A percentile compares a stretch with the other conserved stretches of the same genome.
phyloP scores from a whole-genome alignment of 2,329 filamentous ascomycete genomes.

The Calonectria hawksworthii region DNA sequence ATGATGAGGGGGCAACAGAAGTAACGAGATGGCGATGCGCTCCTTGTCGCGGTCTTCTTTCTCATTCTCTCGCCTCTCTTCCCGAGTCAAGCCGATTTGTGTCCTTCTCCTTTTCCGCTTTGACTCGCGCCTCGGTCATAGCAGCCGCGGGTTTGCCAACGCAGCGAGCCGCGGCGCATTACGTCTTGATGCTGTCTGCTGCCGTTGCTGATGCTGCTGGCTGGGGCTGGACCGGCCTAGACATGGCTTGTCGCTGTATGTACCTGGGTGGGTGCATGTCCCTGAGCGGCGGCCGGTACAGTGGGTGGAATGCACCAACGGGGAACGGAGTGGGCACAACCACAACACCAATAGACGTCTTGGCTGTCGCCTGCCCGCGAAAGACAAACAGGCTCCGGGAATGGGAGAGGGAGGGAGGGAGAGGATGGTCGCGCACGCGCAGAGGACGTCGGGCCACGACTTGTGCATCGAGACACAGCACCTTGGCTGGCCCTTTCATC shows the following conservation, averaged over 20 bases:
- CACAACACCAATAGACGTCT: constrained; percentile 17
- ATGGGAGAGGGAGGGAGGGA: constrained; percentile 21
- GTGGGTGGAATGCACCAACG: constrained; percentile 19
- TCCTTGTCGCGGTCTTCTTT: neutral
- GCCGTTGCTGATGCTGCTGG: constrained; percentile 11
- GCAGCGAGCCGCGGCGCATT: constrained; percentile 20
- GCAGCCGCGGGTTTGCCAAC: constrained; percentile 31
- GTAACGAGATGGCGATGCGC: constrained; percentile 1
- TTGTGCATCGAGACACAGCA: constrained; percentile 16
- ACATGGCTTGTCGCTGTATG: neutral
- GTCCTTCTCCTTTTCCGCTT: constrained; percentile 13
- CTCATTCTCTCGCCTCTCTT: constrained; percentile 14
- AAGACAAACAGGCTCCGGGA: constrained; percentile 16
- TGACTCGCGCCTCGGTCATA: constrained; percentile 20
- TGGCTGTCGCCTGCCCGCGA: constrained; percentile 23
- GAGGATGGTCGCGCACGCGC: neutral
- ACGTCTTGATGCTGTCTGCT: neutral
- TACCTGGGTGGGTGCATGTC: constrained; percentile 11
- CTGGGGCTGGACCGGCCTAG: constrained; percentile 5
- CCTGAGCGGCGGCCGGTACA: constrained; percentile 1
- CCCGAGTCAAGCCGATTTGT: constrained; percentile 20
- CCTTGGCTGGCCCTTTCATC: constrained; percentile 30
- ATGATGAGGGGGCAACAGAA: constrained; percentile 15
- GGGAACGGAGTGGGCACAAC: constrained; percentile 26
- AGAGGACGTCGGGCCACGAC: constrained; percentile 24